phyloP scores from a whole-genome alignment of 2,329 filamentous ascomycete species.

The Apiospora marii region DNA sequence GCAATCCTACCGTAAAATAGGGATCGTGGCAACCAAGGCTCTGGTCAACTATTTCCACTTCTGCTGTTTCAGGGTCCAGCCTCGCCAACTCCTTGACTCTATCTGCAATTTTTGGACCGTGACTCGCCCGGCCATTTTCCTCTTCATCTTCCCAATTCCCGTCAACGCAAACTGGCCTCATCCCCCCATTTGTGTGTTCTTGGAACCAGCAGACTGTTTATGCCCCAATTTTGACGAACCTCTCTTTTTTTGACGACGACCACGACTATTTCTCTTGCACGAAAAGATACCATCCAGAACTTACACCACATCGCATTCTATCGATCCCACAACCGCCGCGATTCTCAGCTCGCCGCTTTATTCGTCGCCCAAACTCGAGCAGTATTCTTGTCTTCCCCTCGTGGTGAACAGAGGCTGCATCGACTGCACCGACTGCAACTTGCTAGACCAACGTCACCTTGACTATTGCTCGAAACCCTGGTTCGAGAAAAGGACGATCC shows the following conservation, averaged over 20 bases:
- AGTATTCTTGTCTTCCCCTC: not conserved
- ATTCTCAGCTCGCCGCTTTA: not conserved
- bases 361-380: not conserved
- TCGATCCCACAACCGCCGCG: not conserved
- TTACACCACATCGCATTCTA: not conserved
- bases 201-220: slow-evolving; percentile 18
- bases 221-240: slow-evolving; percentile 20
- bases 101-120: slow-evolving; percentile 13
- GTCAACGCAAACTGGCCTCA: not conserved
- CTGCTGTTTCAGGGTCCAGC: slow-evolving; percentile 23
- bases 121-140: not conserved
- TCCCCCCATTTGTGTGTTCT: slow-evolving; percentile 15
- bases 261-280: slow-evolving; percentile 20
- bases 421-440: not conserved
- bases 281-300: slow-evolving; percentile 1
- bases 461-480: not conserved
- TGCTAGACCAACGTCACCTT: not conserved
- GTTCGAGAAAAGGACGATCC: not conserved
- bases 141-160: not conserved
- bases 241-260: slow-evolving; percentile 20
- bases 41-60: slow-evolving; percentile 19
- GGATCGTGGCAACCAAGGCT: slow-evolving; percentile 9
- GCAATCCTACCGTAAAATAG: slow-evolving; percentile 9
- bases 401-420: not conserved
- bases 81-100: slow-evolving; percentile 13